Evolutionary conservation across 352 stramenopile species (phyloP), one percentile per base, ranked within the genome.

Genomic region (Pythium scleroteichum): DNA sequence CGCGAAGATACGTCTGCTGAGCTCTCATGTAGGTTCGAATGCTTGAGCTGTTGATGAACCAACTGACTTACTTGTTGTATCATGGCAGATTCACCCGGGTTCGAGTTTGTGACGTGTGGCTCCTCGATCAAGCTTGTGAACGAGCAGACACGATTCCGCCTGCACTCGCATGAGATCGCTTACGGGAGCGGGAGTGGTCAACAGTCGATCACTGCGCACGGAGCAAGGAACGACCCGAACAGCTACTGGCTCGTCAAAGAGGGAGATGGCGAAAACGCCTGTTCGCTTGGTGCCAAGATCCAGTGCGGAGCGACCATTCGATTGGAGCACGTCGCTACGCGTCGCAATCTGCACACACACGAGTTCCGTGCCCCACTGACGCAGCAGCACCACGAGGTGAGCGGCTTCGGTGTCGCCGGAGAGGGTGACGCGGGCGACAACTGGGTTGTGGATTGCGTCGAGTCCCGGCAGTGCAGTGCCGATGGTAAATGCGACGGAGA

Each of bases 201-300:
- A 69, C 85, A 94, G 72, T 94, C 82, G 19, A 63, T 94, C 44
- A 94, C 85, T 10, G 68, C 83, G 23, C 75, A 90, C 64, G 63
- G 70, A 33, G 69, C 83, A 29, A 76, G 82, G 35, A 90, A 92
- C 46, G 85, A 94, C 52, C 78, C 83, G 54, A 94, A 92, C 71
- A 92, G 85, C 67, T 91, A 92, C 59, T 94, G 85, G 85, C 72
- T 94, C 54, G 79, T 94, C 40, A 94, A 94, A 59, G 84, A 94
- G 53, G 84, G 65, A 35, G 81, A 94, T 53, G 59, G 64, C 7
- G 71, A 68, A 22, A 27, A 59, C 2, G 75, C 71, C 19, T 94
- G 82, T 53, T 57, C 24, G 9, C 64, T 82, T 24, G 72, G 85
- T 14, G 65, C 71, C 39, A 84, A 84, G 48, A 76, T 94, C 32